A percentile compares a stretch with the other conserved stretches of the same genome.
Conservation (phyloP, 2,329 filamentous ascomycete species). For the Colletotrichum melonis region DNA sequence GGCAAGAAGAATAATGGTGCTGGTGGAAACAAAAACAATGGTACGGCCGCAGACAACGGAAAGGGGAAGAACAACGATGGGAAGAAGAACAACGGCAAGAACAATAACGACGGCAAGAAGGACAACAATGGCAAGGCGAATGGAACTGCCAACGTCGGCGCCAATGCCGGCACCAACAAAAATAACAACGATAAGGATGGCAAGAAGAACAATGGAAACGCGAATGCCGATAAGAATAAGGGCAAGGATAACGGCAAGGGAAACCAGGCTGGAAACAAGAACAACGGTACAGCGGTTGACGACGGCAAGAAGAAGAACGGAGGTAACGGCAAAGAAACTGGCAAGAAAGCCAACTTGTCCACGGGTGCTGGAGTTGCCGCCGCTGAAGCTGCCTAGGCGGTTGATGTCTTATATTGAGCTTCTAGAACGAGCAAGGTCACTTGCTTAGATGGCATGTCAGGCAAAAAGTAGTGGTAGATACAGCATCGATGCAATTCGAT, state of each 20-base stretch:
- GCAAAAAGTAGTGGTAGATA: background rate
- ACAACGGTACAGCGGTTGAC: background rate
- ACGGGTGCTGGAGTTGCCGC: background rate
- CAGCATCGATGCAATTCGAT: too few species aligned
- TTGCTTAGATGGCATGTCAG: background rate
- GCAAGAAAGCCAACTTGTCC: conserved; percentile 1
- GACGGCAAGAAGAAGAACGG: background rate
- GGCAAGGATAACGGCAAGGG: background rate
- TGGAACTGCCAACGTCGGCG: background rate
- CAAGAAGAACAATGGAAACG: background rate
- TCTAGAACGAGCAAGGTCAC: background rate
- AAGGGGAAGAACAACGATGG: conserved; percentile 6
- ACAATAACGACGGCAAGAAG: conserved; percentile 1
- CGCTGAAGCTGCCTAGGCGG: background rate
- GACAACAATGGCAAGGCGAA: conserved; percentile 4
- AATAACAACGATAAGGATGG: conserved; percentile 16
- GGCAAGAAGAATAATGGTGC: background rate
- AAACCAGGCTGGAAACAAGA: background rate
- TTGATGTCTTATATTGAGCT: background rate
- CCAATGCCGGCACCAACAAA: background rate
- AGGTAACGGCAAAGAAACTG: background rate
- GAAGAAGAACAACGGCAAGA: background rate
- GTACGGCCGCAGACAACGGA: background rate
- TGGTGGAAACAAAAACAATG: background rate
- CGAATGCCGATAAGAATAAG: background rate